Evolutionary conservation across 495 filamentous ascomycete genomes (phyloP).

Genomic region (Penicillium angulare): DNA sequence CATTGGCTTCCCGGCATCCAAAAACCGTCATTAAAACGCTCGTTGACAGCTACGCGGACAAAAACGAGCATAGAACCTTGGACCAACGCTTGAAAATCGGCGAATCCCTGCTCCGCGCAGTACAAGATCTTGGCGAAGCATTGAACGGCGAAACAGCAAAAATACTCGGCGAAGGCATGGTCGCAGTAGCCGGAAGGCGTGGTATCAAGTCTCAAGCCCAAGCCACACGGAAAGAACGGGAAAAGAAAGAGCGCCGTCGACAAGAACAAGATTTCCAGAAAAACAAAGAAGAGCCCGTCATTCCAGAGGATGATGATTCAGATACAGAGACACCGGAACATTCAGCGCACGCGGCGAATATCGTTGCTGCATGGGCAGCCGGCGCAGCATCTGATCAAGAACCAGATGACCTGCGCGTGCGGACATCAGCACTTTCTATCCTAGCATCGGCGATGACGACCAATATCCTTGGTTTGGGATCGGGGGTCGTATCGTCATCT

Average conservation of each 20-base stretch:
- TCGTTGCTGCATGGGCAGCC: constrained; percentile 72
- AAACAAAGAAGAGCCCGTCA: constrained; percentile 22
- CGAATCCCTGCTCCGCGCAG: constrained; percentile 67
- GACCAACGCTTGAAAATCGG: constrained; percentile 71
- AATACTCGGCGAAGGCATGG: constrained; percentile 57
- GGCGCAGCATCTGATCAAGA: constrained; percentile 51
- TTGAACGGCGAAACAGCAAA: constrained; percentile 57
- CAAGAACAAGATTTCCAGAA: constrained; percentile 47
- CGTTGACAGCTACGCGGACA: constrained; percentile 67
- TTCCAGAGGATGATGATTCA: constrained; percentile 43
- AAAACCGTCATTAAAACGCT: constrained; percentile 63
- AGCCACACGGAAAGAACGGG: constrained; percentile 48
- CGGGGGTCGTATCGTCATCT: constrained; percentile 51
- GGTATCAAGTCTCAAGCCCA: constrained; percentile 54
- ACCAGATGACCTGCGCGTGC: constrained; percentile 73
- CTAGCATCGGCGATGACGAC: constrained; percentile 65
- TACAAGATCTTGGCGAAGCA: constrained; percentile 62
- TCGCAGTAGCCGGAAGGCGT: constrained; percentile 66
- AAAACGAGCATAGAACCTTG: constrained; percentile 53
- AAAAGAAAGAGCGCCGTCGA: constrained; percentile 43
- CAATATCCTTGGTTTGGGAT: constrained; percentile 60
- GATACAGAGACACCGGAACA: constrained; percentile 47
- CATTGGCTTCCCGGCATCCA: constrained; percentile 64
- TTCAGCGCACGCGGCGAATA: constrained; percentile 55
- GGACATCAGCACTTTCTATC: constrained; percentile 75